Evolutionary conservation across 352 stramenopile species (phyloP).

Genomic region (Phytophthora citrophthora): DNA sequence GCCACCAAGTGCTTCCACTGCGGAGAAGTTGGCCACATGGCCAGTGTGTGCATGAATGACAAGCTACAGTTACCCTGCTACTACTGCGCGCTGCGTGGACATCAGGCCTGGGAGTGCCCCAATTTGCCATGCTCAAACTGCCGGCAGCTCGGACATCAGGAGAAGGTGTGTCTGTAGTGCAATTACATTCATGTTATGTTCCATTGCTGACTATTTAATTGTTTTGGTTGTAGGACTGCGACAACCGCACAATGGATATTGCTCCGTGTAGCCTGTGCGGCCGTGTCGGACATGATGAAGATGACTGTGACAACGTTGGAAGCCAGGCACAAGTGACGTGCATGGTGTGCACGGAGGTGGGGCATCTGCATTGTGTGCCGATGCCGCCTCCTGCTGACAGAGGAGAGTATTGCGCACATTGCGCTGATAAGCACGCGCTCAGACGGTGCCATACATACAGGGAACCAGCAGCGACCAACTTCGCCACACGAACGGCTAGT

Average conservation of each 20-base stretch:
- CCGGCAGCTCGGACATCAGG: slow-evolving; percentile 71
- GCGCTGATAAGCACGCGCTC: slow-evolving; percentile 61
- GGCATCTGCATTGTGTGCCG: slow-evolving; percentile 76
- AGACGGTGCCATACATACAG: slow-evolving; percentile 52
- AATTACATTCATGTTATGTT: too few relatives aligned
- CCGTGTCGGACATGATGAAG: slow-evolving; percentile 52
- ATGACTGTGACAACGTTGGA: slow-evolving; percentile 47
- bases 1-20: slow-evolving; percentile 89
- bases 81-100: slow-evolving; percentile 77
- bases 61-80: slow-evolving; percentile 76
- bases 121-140: slow-evolving; percentile 75
- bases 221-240: slow-evolving; percentile 47
- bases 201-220: neutral
- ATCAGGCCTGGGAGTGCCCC: slow-evolving; percentile 72
- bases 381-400: slow-evolving; percentile 70
- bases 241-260: slow-evolving; percentile 49
- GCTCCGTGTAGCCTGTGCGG: slow-evolving; percentile 64
- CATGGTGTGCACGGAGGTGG: slow-evolving; percentile 73
- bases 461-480: slow-evolving; percentile 51
- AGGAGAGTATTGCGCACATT: slow-evolving; percentile 75
- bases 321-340: slow-evolving; percentile 51
- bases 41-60: slow-evolving; percentile 79
- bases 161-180: slow-evolving; percentile 36
- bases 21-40: slow-evolving; percentile 80
- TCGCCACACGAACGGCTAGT: slow-evolving; percentile 43